Evolutionary conservation across 164 flowering plant species (phyloP), one percentile per base, ranked within the genome.

Genomic region (Cinnamomum micranthum): DNA sequence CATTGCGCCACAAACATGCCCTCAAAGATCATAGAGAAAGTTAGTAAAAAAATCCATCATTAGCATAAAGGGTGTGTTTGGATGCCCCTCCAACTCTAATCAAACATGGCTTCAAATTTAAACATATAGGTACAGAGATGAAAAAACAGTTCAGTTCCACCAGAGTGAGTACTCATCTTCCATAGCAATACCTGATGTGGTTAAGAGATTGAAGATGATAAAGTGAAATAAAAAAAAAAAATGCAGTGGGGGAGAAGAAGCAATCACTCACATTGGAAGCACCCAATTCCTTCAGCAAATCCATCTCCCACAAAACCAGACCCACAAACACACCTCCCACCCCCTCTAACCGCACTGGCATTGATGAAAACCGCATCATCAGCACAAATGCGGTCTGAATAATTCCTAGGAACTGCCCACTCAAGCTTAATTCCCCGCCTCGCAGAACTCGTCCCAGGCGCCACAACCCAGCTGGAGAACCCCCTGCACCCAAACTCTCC

Each of bases 241-340:
- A 50, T 28, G 20, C n/a, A 67, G 51, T 4, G 4, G 19, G 20
- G 11, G 11, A 41, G 47, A 0, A 41, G 11, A 0, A 41, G 11
- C 65, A 69, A 59, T 2, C 27, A 84, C 92, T 88, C 78, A 92
- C 97, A 84, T 80, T 86, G 86, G 41, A 86, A 72, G 83, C 97
- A 92, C 65, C 95, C 95, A 72, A 63, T 58, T 77, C 94, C 94
- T 62, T 58, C 63, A 13, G 81, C 75, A 74, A 83, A 92, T 15
- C 94, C 97, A 74, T 92, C 94, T 25, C 97, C 97, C 4, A 81
- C 68, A 59, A 83, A 88, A 14, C 95, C 94, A 68, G 84, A 87
- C 55, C 70, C 65, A 77, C 95, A 92, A 19, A 63, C 47, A 76
- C 97, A 92, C 81, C 95, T 83, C 1, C 85, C 84, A n/a, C 94